A percentile compares a stretch with the other conserved stretches of the same genome.
These are phyloP conservation scores for Choanephora cucurbitarum DNA, from an alignment of 371 early-diverging fungal genomes.

Conservation along the genomic window DNA sequence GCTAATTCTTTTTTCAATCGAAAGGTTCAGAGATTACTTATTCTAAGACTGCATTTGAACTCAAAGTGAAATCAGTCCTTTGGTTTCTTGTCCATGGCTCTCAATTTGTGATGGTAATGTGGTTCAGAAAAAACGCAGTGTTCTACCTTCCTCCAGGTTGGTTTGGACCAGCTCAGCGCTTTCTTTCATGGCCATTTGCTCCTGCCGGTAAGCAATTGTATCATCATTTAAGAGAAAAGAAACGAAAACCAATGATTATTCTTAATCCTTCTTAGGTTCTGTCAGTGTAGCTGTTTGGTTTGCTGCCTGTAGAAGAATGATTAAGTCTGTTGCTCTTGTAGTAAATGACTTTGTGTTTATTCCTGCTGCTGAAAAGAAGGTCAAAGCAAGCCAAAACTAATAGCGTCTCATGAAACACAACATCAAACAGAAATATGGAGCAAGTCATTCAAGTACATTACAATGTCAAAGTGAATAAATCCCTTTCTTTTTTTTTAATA, in stretches of 20 bases:
- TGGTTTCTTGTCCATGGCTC: slow-evolving; percentile 74
- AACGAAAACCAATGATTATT: neutral
- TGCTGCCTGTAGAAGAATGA: slow-evolving; percentile 64
- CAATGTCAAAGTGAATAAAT: no score
- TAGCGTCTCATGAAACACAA: no score
- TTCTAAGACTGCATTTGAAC: slow-evolving; percentile 73
- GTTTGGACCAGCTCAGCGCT: slow-evolving; percentile 79
- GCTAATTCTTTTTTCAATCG: neutral
- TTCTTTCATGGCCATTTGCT: slow-evolving; percentile 79
- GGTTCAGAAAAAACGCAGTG: slow-evolving; percentile 73
- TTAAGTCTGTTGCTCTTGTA: slow-evolving; percentile 38
- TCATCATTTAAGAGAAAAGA: neutral
- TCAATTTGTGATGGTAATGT: slow-evolving; percentile 66
- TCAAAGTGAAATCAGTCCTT: slow-evolving; percentile 73
- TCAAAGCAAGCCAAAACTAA: neutral
- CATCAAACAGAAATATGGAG: no score
- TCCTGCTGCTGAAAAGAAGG: slow-evolving; percentile 22
- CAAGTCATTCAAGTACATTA: no score
- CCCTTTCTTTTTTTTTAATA: no score
- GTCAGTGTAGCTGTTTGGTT: slow-evolving; percentile 78
- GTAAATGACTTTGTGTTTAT: slow-evolving; percentile 38
- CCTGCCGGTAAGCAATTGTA: slow-evolving; percentile 59
- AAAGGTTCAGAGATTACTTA: slow-evolving; percentile 67
- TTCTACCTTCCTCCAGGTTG: slow-evolving; percentile 83
- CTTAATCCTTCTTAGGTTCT: slow-evolving; percentile 53